Conservation (phyloP, 1,139 yeast genomes). For the Hyphopichia khmerensis region DNA sequence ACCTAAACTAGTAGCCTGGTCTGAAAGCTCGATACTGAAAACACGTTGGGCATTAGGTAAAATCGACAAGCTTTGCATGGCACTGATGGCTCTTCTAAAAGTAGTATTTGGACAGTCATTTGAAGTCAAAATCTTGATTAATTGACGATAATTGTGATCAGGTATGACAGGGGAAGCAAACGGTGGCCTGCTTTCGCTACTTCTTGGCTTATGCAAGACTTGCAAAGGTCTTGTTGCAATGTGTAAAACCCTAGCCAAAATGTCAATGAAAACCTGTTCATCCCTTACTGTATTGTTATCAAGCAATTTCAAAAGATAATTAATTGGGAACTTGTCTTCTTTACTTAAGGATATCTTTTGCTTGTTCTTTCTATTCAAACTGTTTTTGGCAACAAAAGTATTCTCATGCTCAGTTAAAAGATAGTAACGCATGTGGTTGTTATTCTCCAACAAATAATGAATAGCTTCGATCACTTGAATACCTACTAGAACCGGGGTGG, state of each 20-base stretch:
- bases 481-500: constrained; percentile 70
- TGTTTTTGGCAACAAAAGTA: constrained; percentile 47
- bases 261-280: constrained; percentile 75
- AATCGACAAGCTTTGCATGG: constrained; percentile 75
- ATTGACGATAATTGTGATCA: constrained; percentile 56
- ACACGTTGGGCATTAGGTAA: constrained; percentile 61
- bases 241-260: constrained; percentile 71
- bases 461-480: constrained; percentile 77
- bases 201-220: constrained; percentile 36
- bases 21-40: constrained; percentile 69
- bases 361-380: constrained; percentile 36
- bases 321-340: constrained; percentile 67
- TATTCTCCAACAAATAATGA: constrained; percentile 68
- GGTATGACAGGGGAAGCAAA: constrained; percentile 66
- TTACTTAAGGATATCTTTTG: constrained; percentile 37
- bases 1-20: constrained; percentile 64
- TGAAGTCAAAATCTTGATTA: constrained; percentile 71
- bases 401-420: constrained; percentile 82
- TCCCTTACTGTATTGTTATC: constrained; percentile 64
- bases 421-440: constrained; percentile 68
- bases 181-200: constrained; percentile 24
- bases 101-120: constrained; percentile 86
- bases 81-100: constrained; percentile 78
- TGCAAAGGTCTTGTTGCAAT: constrained; percentile 74
- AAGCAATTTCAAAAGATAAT: constrained; percentile 60